A percentile compares a stretch with the other conserved stretches of the same genome.
phyloP scores from a whole-genome alignment of 2,329 filamentous ascomycete genomes.

The Penicillium sp. region DNA sequence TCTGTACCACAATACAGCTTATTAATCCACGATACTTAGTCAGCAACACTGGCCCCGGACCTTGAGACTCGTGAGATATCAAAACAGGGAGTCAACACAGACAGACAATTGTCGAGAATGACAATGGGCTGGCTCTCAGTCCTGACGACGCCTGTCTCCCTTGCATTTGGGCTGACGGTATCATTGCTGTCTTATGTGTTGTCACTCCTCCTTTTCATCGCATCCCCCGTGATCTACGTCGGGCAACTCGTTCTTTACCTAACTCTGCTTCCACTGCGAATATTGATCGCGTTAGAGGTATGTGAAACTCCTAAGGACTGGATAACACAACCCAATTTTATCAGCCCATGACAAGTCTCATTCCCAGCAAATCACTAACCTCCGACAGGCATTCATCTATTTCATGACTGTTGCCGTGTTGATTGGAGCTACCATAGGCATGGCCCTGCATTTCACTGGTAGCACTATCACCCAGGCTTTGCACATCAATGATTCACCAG shows the following conservation, averaged over 20 bases:
- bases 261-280: conserved; percentile 51
- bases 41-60: neutral
- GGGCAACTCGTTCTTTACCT: conserved; percentile 44
- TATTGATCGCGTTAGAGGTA: conserved; percentile 61
- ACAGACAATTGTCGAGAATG: neutral
- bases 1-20: too few species aligned
- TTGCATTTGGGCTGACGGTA: conserved; percentile 11
- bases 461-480: conserved; percentile 55
- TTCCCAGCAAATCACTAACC: conserved; percentile 1
- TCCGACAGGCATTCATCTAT: conserved; percentile 18
- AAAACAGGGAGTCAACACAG: conserved; percentile 3
- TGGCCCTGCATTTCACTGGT: conserved; percentile 61
- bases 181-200: conserved; percentile 21
- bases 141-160: neutral
- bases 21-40: too few species aligned
- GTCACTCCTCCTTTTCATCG: conserved; percentile 41
- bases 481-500: conserved; percentile 26
- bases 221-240: conserved; percentile 53
- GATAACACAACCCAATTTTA: neutral
- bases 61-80: neutral
- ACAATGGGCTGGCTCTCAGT: conserved; percentile 2
- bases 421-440: conserved; percentile 66
- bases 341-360: neutral
- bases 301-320: neutral
- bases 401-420: conserved; percentile 57